Conservation (phyloP, 148 eudicot genomes). For the Arbutus unedo region DNA sequence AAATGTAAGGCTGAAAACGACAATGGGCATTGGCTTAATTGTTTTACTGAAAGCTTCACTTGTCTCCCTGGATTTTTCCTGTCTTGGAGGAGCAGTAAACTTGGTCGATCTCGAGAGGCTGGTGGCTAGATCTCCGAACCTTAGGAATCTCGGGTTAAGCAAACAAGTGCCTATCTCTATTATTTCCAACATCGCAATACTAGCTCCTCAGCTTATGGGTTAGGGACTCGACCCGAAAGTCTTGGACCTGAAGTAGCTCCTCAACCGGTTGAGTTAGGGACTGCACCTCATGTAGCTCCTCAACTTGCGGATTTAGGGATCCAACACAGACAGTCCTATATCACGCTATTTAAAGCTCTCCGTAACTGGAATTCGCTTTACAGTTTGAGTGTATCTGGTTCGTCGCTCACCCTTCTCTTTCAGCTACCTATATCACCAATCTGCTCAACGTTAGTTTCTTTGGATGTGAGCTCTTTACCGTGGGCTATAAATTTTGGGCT, state of each 20-base stretch:
- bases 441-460: background rate
- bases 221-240: too few relatives aligned
- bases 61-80: background rate
- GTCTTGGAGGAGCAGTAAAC: constrained; percentile 4
- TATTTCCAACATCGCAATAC: background rate
- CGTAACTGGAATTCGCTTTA: background rate
- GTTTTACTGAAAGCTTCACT: constrained; percentile 10
- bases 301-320: background rate
- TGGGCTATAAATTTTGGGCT: background rate
- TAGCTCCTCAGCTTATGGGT: background rate
- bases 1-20: background rate
- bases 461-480: background rate
- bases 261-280: background rate
- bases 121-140: constrained; percentile 12
- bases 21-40: constrained; percentile 9
- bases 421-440: background rate
- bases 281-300: background rate
- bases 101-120: background rate
- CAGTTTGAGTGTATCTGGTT: background rate
- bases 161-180: background rate
- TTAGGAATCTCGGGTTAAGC: constrained; percentile 6
- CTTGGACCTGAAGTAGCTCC: background rate
- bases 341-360: background rate
- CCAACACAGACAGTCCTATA: background rate
- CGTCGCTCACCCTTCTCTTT: background rate